Conservation (phyloP, 192 early-diverging fungal species). For the Radiomyces spectabilis region DNA sequence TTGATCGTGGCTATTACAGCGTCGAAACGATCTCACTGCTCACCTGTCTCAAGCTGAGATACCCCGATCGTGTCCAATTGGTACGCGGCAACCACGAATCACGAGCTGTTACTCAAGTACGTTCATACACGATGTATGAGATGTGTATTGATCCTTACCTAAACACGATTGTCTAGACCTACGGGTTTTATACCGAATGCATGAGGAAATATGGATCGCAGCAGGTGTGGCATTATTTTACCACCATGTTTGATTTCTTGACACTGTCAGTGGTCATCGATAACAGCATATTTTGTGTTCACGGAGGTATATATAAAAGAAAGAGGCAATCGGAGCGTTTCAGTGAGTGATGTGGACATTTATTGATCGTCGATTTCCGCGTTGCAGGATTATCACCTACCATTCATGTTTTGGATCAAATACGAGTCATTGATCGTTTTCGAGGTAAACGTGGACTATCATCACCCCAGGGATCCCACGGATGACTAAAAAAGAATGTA, state of each 20-base stretch:
- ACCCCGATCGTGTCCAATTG: constrained; percentile 81
- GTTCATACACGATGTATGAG: too few species aligned
- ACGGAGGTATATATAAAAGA: constrained; percentile 74
- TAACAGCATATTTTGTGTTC: constrained; percentile 88
- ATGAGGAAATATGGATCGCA: constrained; percentile 79
- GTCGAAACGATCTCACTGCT: constrained; percentile 91
- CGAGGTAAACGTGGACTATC: constrained; percentile 42
- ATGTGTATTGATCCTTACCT: background rate
- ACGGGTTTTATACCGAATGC: constrained; percentile 93
- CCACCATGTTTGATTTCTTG: constrained; percentile 90
- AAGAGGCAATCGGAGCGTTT: too few species aligned
- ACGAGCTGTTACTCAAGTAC: constrained; percentile 81
- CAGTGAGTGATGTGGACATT: background rate
- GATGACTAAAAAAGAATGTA: too few species aligned
- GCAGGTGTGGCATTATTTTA: constrained; percentile 88
- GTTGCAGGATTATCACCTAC: constrained; percentile 53
- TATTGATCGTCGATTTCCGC: background rate
- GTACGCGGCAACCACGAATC: constrained; percentile 95
- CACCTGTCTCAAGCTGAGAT: constrained; percentile 81
- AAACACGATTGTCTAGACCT: constrained; percentile 45
- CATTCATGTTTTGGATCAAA: constrained; percentile 82
- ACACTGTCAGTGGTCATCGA: constrained; percentile 85
- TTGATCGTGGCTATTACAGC: constrained; percentile 78
- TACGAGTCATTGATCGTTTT: constrained; percentile 78
- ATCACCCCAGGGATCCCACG: too few species aligned